phyloP scores from a whole-genome alignment of 768 basidiomycete genomes.

The Coprinellus micaceus region DNA sequence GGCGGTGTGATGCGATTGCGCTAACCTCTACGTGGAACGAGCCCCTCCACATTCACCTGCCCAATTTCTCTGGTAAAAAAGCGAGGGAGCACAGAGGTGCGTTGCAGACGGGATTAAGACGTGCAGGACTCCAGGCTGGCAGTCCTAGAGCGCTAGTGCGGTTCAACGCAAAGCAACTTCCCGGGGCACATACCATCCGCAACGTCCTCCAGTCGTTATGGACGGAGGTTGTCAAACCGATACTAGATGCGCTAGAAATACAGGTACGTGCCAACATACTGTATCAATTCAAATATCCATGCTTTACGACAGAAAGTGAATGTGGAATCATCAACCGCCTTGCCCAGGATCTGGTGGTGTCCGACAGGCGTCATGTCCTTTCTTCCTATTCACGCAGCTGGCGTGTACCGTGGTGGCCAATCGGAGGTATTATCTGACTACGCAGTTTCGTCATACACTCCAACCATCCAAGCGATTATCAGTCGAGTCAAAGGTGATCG shows the following conservation, averaged over 20 bases:
- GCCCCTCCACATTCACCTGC: constrained; percentile 8
- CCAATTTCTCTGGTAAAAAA: background rate
- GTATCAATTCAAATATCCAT: no score
- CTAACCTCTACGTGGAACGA: background rate
- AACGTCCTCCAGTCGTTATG: no score
- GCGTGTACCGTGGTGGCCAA: background rate
- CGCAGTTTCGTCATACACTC: constrained; percentile 8
- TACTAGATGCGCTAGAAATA: constrained; percentile 7
- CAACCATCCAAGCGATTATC: background rate
- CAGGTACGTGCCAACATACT: background rate
- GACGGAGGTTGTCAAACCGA: background rate
- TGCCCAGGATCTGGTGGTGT: background rate
- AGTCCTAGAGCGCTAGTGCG: no score
- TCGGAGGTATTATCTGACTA: background rate
- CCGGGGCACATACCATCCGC: no score
- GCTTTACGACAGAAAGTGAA: background rate
- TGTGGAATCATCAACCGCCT: background rate
- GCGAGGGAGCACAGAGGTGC: background rate
- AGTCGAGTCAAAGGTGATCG: background rate
- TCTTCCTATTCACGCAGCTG: constrained; percentile 6
- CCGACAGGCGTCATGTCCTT: constrained; percentile 2
- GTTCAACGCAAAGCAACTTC: no score
- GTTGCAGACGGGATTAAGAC: no score
- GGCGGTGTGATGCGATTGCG: constrained; percentile 8
- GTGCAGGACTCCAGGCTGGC: no score